These are phyloP conservation scores for Hapsidospora chrysogenum DNA, from an alignment of 495 filamentous ascomycete genomes.

Conservation along the genomic window DNA sequence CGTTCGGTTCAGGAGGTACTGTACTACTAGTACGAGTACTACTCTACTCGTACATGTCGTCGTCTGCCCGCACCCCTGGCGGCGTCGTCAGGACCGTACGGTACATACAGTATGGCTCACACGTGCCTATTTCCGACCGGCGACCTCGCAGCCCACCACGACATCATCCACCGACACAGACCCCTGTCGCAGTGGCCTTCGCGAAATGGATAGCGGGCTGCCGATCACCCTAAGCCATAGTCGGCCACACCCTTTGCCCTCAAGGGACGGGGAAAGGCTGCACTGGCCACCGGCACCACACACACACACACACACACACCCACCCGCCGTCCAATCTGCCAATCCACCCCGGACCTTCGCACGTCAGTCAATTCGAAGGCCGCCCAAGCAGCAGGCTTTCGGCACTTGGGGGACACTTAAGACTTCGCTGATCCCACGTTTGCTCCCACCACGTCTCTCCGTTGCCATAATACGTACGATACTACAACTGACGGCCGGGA, in stretches of 20 bases:
- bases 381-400: constrained; percentile 17
- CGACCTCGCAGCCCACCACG: background rate
- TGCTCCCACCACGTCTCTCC: constrained; percentile 8
- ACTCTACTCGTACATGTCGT: too few relatives aligned
- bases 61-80: too few relatives aligned
- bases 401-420: constrained; percentile 65
- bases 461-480: too few relatives aligned
- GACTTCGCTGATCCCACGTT: constrained; percentile 56
- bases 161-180: constrained; percentile 2
- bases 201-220: constrained; percentile 2
- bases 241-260: background rate
- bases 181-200: constrained; percentile 3
- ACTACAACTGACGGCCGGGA: too few relatives aligned
- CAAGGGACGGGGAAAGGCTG: background rate
- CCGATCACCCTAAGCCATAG: constrained; percentile 3
- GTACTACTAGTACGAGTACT: too few relatives aligned
- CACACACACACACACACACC: too few relatives aligned
- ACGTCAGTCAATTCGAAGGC: constrained; percentile 5
- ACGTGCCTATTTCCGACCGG: background rate
- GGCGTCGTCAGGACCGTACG: background rate
- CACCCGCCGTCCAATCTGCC: constrained; percentile 11
- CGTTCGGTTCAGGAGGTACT: too few relatives aligned
- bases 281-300: too few relatives aligned
- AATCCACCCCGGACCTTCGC: constrained; percentile 12
- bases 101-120: background rate